A percentile compares a stretch with the other conserved stretches of the same genome.
These are phyloP conservation scores for Fusarium sp. DNA, from an alignment of 2,329 filamentous ascomycete genomes.

Conservation along the genomic window DNA sequence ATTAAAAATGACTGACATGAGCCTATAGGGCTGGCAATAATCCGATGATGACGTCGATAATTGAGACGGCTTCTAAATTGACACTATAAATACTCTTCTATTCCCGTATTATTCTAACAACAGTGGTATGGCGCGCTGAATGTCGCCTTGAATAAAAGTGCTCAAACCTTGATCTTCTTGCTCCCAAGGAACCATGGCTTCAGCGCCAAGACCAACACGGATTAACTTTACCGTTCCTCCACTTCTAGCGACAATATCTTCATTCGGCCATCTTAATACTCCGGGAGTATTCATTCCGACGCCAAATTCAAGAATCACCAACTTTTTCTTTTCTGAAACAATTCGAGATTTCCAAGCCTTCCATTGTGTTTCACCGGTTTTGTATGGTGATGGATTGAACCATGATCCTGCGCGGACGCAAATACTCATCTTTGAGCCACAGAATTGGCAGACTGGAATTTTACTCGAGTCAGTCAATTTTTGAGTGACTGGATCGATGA, in stretches of 20 bases:
- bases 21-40: background rate
- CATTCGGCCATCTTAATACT: constrained; percentile 41
- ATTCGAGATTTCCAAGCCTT: constrained; percentile 10
- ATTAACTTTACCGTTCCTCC: constrained; percentile 33
- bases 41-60: background rate
- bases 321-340: constrained; percentile 16
- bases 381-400: constrained; percentile 37
- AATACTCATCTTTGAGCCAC: constrained; percentile 37
- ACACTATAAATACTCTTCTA: background rate
- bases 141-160: constrained; percentile 38
- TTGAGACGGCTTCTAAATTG: background rate
- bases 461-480: constrained; percentile 22
- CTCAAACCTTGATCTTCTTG: constrained; percentile 35
- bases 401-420: constrained; percentile 36
- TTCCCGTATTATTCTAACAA: background rate
- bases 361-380: constrained; percentile 26
- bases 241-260: constrained; percentile 27
- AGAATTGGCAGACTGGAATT: constrained; percentile 31
- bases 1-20: background rate
- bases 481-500: constrained; percentile 28
- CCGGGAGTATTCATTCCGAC: constrained; percentile 43
- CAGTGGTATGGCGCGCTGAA: constrained; percentile 1
- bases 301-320: constrained; percentile 40
- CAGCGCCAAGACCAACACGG: constrained; percentile 32
- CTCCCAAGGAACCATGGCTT: constrained; percentile 38